These are phyloP conservation scores for Leavenworthia alabamica DNA, from an alignment of 345 rosid species.

Conservation along the genomic window DNA sequence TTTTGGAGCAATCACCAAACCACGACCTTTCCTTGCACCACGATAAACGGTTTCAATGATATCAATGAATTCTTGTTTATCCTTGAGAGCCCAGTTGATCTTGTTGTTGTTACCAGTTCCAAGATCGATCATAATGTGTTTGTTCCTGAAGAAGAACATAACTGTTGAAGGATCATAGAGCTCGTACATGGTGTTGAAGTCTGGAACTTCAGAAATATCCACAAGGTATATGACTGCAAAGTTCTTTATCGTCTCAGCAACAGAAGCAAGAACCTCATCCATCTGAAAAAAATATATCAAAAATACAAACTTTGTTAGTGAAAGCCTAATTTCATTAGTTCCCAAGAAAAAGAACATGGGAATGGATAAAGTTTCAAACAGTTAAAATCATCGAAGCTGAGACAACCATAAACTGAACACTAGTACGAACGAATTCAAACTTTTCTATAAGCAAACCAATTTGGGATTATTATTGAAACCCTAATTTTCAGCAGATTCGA, in stretches of 20 bases:
- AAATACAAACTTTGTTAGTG: neutral
- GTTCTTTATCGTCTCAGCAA: conserved; percentile 93
- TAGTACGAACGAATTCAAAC: neutral
- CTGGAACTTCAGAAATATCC: conserved; percentile 86
- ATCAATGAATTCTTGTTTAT: conserved; percentile 92
- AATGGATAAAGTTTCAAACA: neutral
- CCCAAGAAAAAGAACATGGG: neutral
- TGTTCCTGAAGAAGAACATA: conserved; percentile 98
- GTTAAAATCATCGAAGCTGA: neutral
- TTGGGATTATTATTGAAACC: neutral
- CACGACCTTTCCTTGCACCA: conserved; percentile 92
- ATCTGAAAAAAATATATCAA: conserved; percentile 37
- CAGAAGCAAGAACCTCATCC: conserved; percentile 86
- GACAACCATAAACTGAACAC: neutral
- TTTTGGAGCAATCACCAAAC: conserved; percentile 91
- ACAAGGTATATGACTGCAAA: conserved; percentile 94
- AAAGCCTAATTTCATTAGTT: neutral
- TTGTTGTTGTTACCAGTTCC: conserved; percentile 98
- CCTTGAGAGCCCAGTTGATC: conserved; percentile 97
- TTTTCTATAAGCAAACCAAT: neutral
- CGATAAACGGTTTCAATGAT: conserved; percentile 84
- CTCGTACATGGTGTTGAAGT: conserved; percentile 94
- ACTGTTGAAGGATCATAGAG: conserved; percentile 85
- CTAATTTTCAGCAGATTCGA: neutral
- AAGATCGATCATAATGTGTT: conserved; percentile 96